A percentile compares a stretch with the other conserved stretches of the same genome.
These are phyloP conservation scores for Gynostemma pentaphyllum DNA, from an alignment of 306 rosid species.

Conservation along the genomic window DNA sequence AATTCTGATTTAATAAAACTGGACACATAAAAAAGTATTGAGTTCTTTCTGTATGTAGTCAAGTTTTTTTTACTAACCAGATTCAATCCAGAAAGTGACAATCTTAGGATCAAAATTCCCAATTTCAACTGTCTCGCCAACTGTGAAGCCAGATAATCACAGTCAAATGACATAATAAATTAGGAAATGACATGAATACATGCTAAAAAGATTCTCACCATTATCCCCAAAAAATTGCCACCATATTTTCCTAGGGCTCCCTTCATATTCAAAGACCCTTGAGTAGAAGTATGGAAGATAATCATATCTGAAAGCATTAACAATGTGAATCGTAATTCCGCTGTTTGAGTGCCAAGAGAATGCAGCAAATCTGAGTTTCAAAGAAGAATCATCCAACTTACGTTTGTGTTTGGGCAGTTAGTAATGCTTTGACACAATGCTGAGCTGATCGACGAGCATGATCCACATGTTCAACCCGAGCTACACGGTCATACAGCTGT, in stretches of 20 bases:
- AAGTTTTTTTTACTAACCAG: slow-evolving; percentile 32
- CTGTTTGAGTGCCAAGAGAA: neutral
- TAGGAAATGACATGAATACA: neutral
- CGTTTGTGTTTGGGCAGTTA: slow-evolving; percentile 68
- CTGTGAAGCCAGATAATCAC: slow-evolving; percentile 30
- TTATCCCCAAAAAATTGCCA: slow-evolving; percentile 96
- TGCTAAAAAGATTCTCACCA: slow-evolving; percentile 27
- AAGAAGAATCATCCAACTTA: slow-evolving; percentile 21
- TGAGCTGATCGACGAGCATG: slow-evolving; percentile 92
- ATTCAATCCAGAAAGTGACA: slow-evolving; percentile 89
- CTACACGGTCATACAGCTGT: slow-evolving; percentile 65
- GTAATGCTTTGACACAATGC: slow-evolving; percentile 64
- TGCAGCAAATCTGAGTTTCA: slow-evolving; percentile 1
- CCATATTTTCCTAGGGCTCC: slow-evolving; percentile 81
- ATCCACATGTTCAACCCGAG: slow-evolving; percentile 92
- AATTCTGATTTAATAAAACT: too few species aligned
- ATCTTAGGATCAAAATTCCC: slow-evolving; percentile 92
- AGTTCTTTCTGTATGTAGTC: too few species aligned
- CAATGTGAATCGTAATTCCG: neutral
- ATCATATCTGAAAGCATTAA: slow-evolving; percentile 49
- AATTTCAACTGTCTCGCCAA: slow-evolving; percentile 83
- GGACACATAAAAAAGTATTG: too few species aligned
- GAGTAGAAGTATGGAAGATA: slow-evolving; percentile 93
- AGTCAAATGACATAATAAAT: neutral
- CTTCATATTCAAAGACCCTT: slow-evolving; percentile 89